A percentile compares a stretch with the other conserved stretches of the same genome.
phyloP scores from a whole-genome alignment of 228 moss, liverwort and hornwort genomes.

The Sphagnum fallax region DNA sequence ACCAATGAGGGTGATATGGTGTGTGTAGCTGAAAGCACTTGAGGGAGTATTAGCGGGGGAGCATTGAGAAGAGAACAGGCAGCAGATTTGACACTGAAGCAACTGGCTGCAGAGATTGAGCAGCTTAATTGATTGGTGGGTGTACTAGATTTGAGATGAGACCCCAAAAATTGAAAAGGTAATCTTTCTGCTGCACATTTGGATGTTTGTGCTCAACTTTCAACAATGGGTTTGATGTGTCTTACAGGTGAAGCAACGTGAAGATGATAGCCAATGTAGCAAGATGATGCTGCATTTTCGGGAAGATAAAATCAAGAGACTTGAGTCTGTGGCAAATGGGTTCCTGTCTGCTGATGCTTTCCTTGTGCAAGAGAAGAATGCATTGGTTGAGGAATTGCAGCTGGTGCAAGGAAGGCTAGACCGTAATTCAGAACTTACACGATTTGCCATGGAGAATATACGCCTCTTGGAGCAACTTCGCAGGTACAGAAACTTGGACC shows the following conservation, averaged over 20 bases:
- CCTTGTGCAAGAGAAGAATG: slow-evolving; percentile 59
- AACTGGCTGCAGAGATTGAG: slow-evolving; percentile 80
- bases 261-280: slow-evolving; percentile 87
- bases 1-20: too few species aligned
- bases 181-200: too few species aligned
- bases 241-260: slow-evolving; percentile 79
- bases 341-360: slow-evolving; percentile 45
- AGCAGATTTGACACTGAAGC: slow-evolving; percentile 55
- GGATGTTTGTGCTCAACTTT: background rate
- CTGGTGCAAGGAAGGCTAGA: slow-evolving; percentile 63
- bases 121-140: slow-evolving; percentile 82
- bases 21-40: slow-evolving; percentile 47
- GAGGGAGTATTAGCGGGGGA: slow-evolving; percentile 77
- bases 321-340: slow-evolving; percentile 68
- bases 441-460: slow-evolving; percentile 97
- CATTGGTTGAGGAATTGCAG: slow-evolving; percentile 65
- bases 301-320: slow-evolving; percentile 81
- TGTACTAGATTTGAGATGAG: background rate
- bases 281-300: slow-evolving; percentile 95
- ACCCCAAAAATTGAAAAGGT: too few species aligned
- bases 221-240: too few species aligned
- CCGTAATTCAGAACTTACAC: slow-evolving; percentile 90
- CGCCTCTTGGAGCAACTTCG: slow-evolving; percentile 83
- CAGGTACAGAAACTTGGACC: slow-evolving; percentile 32
- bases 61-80: slow-evolving; percentile 83